Conservation (phyloP, 495 filamentous ascomycete species). For the Lophiotrema nucula region DNA sequence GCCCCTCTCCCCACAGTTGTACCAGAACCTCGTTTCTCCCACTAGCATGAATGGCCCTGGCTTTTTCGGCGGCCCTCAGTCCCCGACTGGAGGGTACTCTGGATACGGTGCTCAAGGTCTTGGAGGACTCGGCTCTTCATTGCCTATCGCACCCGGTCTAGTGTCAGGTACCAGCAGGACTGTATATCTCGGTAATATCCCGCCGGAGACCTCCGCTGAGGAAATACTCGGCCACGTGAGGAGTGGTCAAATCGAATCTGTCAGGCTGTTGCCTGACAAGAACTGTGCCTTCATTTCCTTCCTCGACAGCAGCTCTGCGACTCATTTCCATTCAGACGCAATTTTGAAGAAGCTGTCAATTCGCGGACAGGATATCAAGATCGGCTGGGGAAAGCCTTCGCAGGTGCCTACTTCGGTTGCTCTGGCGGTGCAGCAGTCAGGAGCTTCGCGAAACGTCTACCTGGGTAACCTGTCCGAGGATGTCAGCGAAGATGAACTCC, state of each 20-base stretch:
- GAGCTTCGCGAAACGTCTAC: constrained; percentile 97
- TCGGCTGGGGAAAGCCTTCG: constrained; percentile 98
- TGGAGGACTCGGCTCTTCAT: constrained; percentile 64
- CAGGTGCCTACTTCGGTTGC: constrained; percentile 97
- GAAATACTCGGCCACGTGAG: constrained; percentile 96
- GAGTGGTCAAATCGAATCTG: constrained; percentile 97
- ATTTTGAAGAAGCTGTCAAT: constrained; percentile 99
- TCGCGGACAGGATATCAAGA: constrained; percentile 98
- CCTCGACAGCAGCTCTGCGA: constrained; percentile 92
- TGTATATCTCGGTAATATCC: constrained; percentile 96
- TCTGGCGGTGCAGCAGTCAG: constrained; percentile 93
- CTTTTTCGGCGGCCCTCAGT: constrained; percentile 75
- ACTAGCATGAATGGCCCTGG: constrained; percentile 70
- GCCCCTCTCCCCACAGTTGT: constrained; percentile 68
- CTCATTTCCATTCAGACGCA: constrained; percentile 98
- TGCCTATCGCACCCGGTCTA: constrained; percentile 71
- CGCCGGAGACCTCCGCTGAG: constrained; percentile 95
- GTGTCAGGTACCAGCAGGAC: constrained; percentile 91
- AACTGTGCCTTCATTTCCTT: constrained; percentile 99
- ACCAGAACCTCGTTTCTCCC: constrained; percentile 74
- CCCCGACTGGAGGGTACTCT: constrained; percentile 72
- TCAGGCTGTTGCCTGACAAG: constrained; percentile 93
- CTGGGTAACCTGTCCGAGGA: constrained; percentile 91
- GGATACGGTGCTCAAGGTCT: constrained; percentile 58
- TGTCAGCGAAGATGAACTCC: constrained; percentile 83